phyloP scores from a whole-genome alignment of 805 yeast species.

The Naumovozyma dairenensis region DNA sequence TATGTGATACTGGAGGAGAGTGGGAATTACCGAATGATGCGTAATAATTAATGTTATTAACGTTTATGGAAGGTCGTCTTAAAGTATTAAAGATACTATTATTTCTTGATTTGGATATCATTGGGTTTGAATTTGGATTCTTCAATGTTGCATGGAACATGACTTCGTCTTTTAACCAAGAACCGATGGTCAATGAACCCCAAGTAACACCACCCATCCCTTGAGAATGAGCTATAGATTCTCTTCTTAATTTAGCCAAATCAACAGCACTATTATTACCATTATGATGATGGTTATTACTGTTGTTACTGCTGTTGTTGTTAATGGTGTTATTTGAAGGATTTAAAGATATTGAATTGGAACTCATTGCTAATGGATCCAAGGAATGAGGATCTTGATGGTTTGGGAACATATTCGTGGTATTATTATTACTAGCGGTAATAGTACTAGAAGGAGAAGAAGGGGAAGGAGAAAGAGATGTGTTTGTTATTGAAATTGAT shows the following conservation, averaged over 20 bases:
- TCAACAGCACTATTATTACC: too few species aligned
- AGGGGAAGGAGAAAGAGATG: too few species aligned
- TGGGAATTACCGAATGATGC: not conserved
- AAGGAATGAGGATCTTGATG: not conserved
- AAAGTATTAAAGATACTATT: not conserved
- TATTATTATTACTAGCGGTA: not conserved
- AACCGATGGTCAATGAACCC: conserved; percentile 92
- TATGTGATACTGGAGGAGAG: conserved; percentile 35
- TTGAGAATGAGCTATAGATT: conserved; percentile 88
- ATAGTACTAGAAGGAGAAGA: not conserved
- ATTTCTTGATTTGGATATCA: not conserved
- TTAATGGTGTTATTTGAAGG: too few species aligned
- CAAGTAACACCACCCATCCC: conserved; percentile 97
- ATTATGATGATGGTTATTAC: too few species aligned
- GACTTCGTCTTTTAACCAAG: conserved; percentile 93
- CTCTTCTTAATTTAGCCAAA: conserved; percentile 35
- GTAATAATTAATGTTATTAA: not conserved
- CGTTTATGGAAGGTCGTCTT: conserved; percentile 10
- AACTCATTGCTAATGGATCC: not conserved
- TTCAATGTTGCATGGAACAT: conserved; percentile 39
- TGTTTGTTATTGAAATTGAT: too few species aligned
- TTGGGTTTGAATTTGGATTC: conserved; percentile 2
- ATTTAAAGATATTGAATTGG: not conserved
- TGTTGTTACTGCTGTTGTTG: too few species aligned
- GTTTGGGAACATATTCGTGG: not conserved